Evolutionary conservation across 179 eudicot species (phyloP), one percentile per base, ranked within the genome.

Genomic region (Silene noctiflora): DNA sequence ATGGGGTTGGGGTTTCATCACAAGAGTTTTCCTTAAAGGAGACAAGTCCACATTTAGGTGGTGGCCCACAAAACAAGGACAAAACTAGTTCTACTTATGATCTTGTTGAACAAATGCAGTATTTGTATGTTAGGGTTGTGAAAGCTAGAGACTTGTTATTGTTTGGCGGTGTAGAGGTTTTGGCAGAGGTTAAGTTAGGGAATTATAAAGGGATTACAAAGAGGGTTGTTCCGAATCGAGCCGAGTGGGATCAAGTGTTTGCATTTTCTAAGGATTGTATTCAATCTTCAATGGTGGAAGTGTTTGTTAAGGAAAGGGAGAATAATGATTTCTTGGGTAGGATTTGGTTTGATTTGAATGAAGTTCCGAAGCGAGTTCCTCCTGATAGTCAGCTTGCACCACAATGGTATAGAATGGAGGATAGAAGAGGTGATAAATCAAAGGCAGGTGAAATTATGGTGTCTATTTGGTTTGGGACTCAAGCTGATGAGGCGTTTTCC

Each of bases 341-440:
- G 69, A 69, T 84, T 82, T 84, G 83, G 87, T 84, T 84, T 77
- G 87, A 84, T 44, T 71, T 84, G 80, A 84, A 79, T 72, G 87
- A 84, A 13, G 78, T 84, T 27, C 85, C 87, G 0, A 84, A 81
- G 4, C 74, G 87, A 58, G 85, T 48, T 19, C 87, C 87, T 3
- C 87, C 87, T 1, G 87, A 84, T 58, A 79, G 83, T 51, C 87
- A 84, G n/a, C 78, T 84, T 19, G 87, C 87, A 5, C 87, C 87
- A 1, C 87, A 84, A 22, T 84, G 85, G 87, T 75, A 82, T 31
- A 77, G 85, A 13, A 77, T 84, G 83, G 87, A 84, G 74, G 87
- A 84, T 53, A 84, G 78, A 66, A 75, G 84, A 56, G 87, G 85
- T 4, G 87, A 84, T 58, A 84, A 80, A 69, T 79, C 81, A 9